Base-by-base conservation (phyloP, 176 grass and related monocot species). In the Oryza longistaminata region DNA sequence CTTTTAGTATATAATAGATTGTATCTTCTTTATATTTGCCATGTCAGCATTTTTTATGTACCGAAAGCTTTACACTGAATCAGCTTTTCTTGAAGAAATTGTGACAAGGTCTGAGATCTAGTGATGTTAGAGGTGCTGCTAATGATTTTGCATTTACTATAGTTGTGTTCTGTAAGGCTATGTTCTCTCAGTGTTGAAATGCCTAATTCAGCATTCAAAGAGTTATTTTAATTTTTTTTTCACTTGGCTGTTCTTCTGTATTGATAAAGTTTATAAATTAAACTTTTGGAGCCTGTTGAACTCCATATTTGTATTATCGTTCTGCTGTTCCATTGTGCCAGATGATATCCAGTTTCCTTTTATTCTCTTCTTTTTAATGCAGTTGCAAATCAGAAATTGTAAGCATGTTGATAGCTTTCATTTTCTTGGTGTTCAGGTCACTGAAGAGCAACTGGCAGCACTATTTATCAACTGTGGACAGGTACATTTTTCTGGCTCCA, bases 381-480 rank as follows among this genome's bases (percentile, higher is more conserved):
- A 80, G 27, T 80, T 66, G 4, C 64, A 52, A 67, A 62, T 31
- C 1, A 8, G n/a, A 68, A 74, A 17, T 74, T 74, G 33, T 68
- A 68, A 79, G 69, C 83, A 15, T 49, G 65, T 58, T 73, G 69
- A 21, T 62, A 70, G 2, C n/a, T 83, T 60, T 70, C 83, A 83
- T 42, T 13, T 12, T 83, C 50, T 80, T 84, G 12, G 60, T 64
- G 9, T 85, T 79, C 83, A 99, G 97, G 97, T 99, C 71, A 99
- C 97, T 43, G 97, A 99, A 88, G 97, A 99, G 79, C 94, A 99
- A 74, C 84, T 99, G 61, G 97, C 96, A 64, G 88, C 84, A 85
- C 83, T 99, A 87, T 99, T 99, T 87, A 94, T 99, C 76, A 94
- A 96, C 71, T 92, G 92, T 25, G 96, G 96, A 14, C 96, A 96